Conservation (phyloP, 2,329 filamentous ascomycete genomes). For the Trichoderma harzianum region DNA sequence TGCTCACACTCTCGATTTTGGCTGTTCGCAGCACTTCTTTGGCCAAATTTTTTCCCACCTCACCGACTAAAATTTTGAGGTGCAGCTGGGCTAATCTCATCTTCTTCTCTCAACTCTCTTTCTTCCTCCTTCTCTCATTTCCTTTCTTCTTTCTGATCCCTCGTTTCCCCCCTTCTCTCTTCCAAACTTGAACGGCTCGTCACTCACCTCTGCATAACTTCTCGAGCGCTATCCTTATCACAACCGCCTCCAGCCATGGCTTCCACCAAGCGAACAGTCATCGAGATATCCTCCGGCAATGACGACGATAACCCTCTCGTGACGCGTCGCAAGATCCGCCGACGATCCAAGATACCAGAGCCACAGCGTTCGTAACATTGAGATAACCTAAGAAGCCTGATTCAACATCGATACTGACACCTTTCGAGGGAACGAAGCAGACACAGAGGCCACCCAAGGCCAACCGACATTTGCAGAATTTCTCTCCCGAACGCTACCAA, state of each 20-base stretch:
- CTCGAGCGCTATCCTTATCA: background rate
- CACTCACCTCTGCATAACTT: background rate
- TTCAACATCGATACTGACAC: background rate
- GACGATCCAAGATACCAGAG: background rate
- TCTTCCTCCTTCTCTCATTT: background rate
- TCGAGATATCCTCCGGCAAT: background rate
- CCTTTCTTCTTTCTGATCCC: too few species aligned
- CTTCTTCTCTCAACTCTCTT: background rate
- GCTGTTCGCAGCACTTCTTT: background rate
- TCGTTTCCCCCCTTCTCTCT: too few species aligned
- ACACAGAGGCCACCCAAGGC: background rate
- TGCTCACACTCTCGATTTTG: background rate
- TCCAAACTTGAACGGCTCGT: background rate
- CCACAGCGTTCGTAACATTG: background rate
- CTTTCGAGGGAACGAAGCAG: background rate
- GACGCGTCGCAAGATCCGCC: background rate
- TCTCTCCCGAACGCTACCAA: conserved; percentile 21
- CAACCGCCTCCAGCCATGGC: background rate
- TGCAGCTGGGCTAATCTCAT: background rate
- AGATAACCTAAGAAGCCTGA: background rate
- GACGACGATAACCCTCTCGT: conserved; percentile 11
- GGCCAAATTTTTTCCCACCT: background rate
- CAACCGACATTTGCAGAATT: conserved; percentile 18
- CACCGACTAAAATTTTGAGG: background rate
- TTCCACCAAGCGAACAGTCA: conserved; percentile 1